Evolutionary conservation across 2,329 filamentous ascomycete species (phyloP), one percentile per base, ranked within the genome.

Genomic region (Colletotrichum lupini): DNA sequence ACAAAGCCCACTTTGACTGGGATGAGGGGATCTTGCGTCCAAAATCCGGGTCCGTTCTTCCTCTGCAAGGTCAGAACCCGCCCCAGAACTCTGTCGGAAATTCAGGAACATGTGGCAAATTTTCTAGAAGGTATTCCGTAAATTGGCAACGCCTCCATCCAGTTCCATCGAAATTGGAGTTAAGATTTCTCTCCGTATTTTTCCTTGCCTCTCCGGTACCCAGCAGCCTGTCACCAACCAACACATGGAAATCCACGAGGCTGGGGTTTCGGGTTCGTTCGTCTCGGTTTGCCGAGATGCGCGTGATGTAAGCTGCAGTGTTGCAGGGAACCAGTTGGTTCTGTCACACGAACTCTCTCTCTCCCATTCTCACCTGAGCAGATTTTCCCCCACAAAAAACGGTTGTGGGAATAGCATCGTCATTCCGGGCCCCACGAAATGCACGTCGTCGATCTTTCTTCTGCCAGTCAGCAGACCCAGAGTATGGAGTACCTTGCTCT

Each of bases 371-470:
- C 32, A 35, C 32, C 28, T 56, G 24, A 56, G 53, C 24, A 22
- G 56, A 22, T 32, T 30, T 22, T n/a, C n/a, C 12, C 28, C 30
- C 28, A 55, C 37, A 53, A 59, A 69, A 59, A 52, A 28, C 56
- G 22, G 24, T 56, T 24, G 68, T 71, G 61, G 56, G 68, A 62
- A 63, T 63, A 42, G 19, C 65, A 61, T 72, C 69, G 58, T 72
- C 69, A 72, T 59, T 59, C 57, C 24, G 53, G 16, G 57, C 59
- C 46, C 52, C 66, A 30, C 52, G 66, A 24, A 49, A 56, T 24
- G 22, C 24, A 42, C 28, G 28, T 11, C 35, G 30, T 49, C 57
- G 35, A 59, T 67, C 62, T 16, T 19, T 32, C 4, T 35, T 8
- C 30, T 67, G 37, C 37, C 28, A 49, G 67, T 59, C 52, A 69